phyloP scores from a whole-genome alignment of 352 stramenopile species.

The Pythium phragmiticola region DNA sequence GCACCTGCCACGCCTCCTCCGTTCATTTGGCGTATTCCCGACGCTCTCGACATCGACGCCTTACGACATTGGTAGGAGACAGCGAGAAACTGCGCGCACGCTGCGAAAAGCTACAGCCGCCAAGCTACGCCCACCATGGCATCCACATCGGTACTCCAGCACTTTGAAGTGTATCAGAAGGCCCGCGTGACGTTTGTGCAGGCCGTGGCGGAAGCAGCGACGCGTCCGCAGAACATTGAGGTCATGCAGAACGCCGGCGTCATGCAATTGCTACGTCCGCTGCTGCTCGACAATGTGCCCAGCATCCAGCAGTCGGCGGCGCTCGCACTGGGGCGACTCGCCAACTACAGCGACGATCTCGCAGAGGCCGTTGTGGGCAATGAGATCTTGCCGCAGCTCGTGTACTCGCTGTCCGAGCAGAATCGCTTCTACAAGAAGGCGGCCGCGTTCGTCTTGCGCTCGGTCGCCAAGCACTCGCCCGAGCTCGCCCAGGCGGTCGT shows the following conservation, averaged over 20 bases:
- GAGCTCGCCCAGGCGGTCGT: slow-evolving; percentile 94
- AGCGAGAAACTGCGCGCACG: not conserved
- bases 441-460: slow-evolving; percentile 91
- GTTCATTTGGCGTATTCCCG: not conserved
- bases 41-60: not conserved
- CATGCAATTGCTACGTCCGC: slow-evolving; percentile 92
- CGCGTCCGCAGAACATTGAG: slow-evolving; percentile 95
- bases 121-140: slow-evolving; percentile 43
- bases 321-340: slow-evolving; percentile 90
- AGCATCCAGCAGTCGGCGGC: slow-evolving; percentile 95
- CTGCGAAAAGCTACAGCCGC: not conserved
- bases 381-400: slow-evolving; percentile 96
- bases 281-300: slow-evolving; percentile 94
- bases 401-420: slow-evolving; percentile 94
- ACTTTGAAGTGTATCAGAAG: slow-evolving; percentile 97
- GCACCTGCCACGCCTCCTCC: not conserved
- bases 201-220: slow-evolving; percentile 91
- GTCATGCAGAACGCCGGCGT: slow-evolving; percentile 96
- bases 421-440: slow-evolving; percentile 97
- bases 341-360: slow-evolving; percentile 95
- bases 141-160: slow-evolving; percentile 89
- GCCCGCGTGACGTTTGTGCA: slow-evolving; percentile 94
- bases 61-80: not conserved
- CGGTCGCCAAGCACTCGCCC: slow-evolving; percentile 94
- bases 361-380: slow-evolving; percentile 94